These are phyloP conservation scores for Dioscorea cayenensis DNA, from an alignment of 116 monocot species.

Conservation along the genomic window DNA sequence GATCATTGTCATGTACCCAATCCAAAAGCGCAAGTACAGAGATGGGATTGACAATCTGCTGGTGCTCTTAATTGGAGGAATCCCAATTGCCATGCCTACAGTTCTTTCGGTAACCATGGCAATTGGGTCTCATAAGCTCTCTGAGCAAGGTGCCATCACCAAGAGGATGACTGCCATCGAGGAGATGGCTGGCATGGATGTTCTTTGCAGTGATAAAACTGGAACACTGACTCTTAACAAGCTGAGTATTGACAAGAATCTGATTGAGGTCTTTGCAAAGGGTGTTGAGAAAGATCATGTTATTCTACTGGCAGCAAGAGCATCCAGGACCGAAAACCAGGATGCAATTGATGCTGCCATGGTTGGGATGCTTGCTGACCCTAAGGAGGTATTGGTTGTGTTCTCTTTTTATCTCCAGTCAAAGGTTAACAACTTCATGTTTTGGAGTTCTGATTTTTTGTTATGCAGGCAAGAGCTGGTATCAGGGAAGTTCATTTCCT, in stretches of 20 bases:
- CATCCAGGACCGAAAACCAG: constrained; percentile 66
- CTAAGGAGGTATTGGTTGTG: constrained; percentile 47
- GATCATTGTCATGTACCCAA: constrained; percentile 70
- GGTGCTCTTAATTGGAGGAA: constrained; percentile 75
- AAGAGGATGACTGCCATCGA: constrained; percentile 96
- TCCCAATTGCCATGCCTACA: constrained; percentile 79
- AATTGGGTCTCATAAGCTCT: constrained; percentile 83
- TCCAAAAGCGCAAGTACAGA: constrained; percentile 58
- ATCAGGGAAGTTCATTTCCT: constrained; percentile 67
- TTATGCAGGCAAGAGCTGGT: constrained; percentile 55
- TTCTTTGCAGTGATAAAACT: constrained; percentile 89
- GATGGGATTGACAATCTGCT: constrained; percentile 63
- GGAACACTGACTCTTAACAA: constrained; percentile 86
- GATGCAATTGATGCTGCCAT: constrained; percentile 74
- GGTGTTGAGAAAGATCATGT: constrained; percentile 55
- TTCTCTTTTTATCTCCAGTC: background rate
- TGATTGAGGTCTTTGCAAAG: constrained; percentile 55
- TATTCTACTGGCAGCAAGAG: constrained; percentile 53
- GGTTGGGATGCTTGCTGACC: constrained; percentile 77
- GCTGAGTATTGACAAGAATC: constrained; percentile 68
- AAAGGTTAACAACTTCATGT: background rate
- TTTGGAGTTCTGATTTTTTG: background rate
- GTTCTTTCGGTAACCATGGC: constrained; percentile 84
- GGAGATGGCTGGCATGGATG: constrained; percentile 97
- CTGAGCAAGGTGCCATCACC: constrained; percentile 87